These are phyloP conservation scores for Periconia sp. DNA, from an alignment of 2,329 filamentous ascomycete species.

Conservation along the genomic window DNA sequence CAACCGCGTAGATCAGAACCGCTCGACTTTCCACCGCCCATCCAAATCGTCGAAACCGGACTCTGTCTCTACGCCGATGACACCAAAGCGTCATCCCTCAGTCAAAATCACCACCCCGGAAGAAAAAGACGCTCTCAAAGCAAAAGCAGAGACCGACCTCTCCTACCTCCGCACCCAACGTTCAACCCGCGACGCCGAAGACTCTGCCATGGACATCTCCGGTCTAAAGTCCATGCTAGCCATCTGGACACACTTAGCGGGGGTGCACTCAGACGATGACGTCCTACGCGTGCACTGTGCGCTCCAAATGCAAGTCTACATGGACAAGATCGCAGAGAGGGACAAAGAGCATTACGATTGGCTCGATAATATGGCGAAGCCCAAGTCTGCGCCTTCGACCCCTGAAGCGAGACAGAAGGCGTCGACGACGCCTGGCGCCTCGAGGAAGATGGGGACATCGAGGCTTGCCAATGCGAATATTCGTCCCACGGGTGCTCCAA, in stretches of 20 bases:
- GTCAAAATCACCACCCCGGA: slow-evolving; percentile 16
- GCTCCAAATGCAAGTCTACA: slow-evolving; percentile 20
- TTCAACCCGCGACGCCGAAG: slow-evolving; percentile 16
- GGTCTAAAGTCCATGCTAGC: slow-evolving; percentile 16
- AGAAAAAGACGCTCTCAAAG: slow-evolving; percentile 18
- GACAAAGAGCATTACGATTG: slow-evolving; percentile 17
- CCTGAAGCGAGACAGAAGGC: background rate
- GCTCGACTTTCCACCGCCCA: slow-evolving; percentile 11
- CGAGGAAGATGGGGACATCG: background rate
- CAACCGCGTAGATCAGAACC: slow-evolving; percentile 1
- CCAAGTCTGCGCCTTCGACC: slow-evolving; percentile 4
- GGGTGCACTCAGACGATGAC: slow-evolving; percentile 14
- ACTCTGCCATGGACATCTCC: slow-evolving; percentile 7
- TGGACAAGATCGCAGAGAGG: slow-evolving; percentile 15
- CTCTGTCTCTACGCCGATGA: slow-evolving; percentile 1
- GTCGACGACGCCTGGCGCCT: background rate
- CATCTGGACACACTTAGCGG: slow-evolving; percentile 19
- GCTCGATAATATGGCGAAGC: slow-evolving; percentile 15
- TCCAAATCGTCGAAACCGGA: background rate
- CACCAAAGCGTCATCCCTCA: slow-evolving; percentile 3
- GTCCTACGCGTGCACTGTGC: slow-evolving; percentile 16
- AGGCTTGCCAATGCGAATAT: background rate
- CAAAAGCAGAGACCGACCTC: slow-evolving; percentile 17
- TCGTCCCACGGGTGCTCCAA: background rate
- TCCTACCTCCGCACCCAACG: slow-evolving; percentile 15